Conservation (phyloP, 257 asterid genomes). For the Eustoma russellianum region DNA sequence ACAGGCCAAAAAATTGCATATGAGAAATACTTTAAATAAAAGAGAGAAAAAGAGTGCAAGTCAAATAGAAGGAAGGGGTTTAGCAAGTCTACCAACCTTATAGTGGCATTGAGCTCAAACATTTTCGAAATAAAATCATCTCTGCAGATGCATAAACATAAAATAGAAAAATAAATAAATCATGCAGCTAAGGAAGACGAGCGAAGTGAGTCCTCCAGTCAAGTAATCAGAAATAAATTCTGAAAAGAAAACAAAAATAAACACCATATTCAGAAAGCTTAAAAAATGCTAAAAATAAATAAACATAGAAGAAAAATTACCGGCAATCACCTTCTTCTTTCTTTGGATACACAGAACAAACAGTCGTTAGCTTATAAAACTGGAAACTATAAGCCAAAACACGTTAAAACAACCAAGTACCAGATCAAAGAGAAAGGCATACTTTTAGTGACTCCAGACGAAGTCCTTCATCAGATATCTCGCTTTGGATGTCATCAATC, state of each 20-base stretch:
- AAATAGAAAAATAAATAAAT: neutral
- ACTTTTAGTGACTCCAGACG: constrained; percentile 53
- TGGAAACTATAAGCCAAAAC: neutral
- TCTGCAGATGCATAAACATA: constrained; percentile 30
- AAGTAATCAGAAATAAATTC: neutral
- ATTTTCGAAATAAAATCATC: constrained; percentile 58
- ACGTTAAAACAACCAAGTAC: too few relatives aligned
- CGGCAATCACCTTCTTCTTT: constrained; percentile 43
- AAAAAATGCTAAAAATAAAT: neutral
- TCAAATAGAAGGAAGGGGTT: neutral
- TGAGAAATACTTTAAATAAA: too few relatives aligned
- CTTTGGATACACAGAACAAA: constrained; percentile 26
- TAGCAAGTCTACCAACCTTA: constrained; percentile 35
- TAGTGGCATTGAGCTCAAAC: constrained; percentile 54
- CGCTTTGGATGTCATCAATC: constrained; percentile 40
- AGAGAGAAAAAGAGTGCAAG: too few relatives aligned
- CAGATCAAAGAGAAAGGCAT: constrained; percentile 1
- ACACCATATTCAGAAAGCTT: neutral
- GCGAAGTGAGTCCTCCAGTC: too few relatives aligned
- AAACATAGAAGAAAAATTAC: constrained; percentile 18
- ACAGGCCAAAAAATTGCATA: too few relatives aligned
- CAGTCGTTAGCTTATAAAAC: constrained; percentile 1
- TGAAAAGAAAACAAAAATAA: neutral
- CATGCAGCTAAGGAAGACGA: neutral
- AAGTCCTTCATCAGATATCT: constrained; percentile 37